These are phyloP conservation scores for Phytophthora syringae DNA, from an alignment of 352 stramenopile species.

Conservation along the genomic window DNA sequence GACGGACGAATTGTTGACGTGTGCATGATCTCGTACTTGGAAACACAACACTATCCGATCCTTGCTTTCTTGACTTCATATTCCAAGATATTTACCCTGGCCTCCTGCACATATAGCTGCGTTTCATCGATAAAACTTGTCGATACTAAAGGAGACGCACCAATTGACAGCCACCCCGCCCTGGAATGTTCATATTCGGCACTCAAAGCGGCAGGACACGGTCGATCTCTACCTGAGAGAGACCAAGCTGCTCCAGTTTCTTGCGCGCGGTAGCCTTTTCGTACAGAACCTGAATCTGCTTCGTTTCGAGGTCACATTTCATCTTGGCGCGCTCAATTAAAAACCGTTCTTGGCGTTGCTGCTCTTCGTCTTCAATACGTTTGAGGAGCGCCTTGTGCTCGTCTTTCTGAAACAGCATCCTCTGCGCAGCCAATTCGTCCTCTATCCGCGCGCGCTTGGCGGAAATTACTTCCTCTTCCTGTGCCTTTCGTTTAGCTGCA, in stretches of 20 bases:
- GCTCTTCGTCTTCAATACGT: constrained; percentile 37
- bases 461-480: constrained; percentile 9
- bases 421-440: constrained; percentile 9
- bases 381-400: constrained; percentile 35
- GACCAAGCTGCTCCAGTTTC: constrained; percentile 53
- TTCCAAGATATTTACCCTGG: not conserved
- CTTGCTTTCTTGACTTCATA: not conserved
- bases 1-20: constrained; percentile 1
- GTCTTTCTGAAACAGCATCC: constrained; percentile 15
- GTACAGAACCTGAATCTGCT: constrained; percentile 48
- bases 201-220: constrained; percentile 46
- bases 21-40: not conserved
- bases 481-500: constrained; percentile 21
- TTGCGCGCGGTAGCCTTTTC: constrained; percentile 55
- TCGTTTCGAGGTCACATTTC: constrained; percentile 36
- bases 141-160: not conserved
- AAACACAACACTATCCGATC: not conserved
- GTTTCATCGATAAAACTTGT: not conserved
- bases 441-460: constrained; percentile 21
- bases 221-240: constrained; percentile 47
- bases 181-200: not conserved
- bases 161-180: not conserved
- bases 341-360: constrained; percentile 35
- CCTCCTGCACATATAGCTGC: not conserved
- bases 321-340: constrained; percentile 34